A percentile compares a stretch with the other conserved stretches of the same genome.
These are phyloP conservation scores for Cryptosporidium meleagridis DNA, from an alignment of 169 alveolate genomes.

Conservation along the genomic window DNA sequence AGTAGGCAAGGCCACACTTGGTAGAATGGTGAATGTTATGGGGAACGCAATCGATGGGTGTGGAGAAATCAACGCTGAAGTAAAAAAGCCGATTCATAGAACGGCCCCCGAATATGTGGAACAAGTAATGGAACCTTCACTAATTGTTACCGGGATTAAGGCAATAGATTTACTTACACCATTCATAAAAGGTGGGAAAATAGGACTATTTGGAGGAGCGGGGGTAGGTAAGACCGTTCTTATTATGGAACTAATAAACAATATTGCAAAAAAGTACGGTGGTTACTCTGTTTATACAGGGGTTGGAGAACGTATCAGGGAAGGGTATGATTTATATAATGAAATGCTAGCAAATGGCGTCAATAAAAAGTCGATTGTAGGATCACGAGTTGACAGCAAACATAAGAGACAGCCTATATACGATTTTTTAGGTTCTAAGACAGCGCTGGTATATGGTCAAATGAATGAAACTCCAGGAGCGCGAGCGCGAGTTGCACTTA, in stretches of 20 bases:
- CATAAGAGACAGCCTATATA: conserved; percentile 44
- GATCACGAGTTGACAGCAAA: conserved; percentile 2
- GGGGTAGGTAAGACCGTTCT: conserved; percentile 99
- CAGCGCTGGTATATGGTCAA: conserved; percentile 98
- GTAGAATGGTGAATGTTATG: conserved; percentile 97
- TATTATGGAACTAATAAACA: conserved; percentile 96
- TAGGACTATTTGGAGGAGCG: conserved; percentile 99
- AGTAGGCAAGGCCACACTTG: conserved; percentile 88
- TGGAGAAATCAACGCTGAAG: conserved; percentile 92
- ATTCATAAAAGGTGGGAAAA: conserved; percentile 98
- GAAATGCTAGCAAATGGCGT: conserved; percentile 95
- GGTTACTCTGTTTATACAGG: conserved; percentile 99
- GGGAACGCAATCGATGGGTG: conserved; percentile 98
- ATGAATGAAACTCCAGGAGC: conserved; percentile 99
- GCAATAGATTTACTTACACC: conserved; percentile 97
- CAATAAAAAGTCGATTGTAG: conserved; percentile 75
- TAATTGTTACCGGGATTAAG: conserved; percentile 93
- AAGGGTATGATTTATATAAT: conserved; percentile 97
- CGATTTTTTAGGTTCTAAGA: conserved; percentile 93
- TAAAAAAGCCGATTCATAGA: conserved; percentile 92
- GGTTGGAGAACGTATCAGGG: conserved; percentile 99
- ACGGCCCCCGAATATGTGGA: conserved; percentile 95
- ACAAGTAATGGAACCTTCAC: conserved; percentile 92
- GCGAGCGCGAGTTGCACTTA: conserved; percentile 97
- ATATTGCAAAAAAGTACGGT: conserved; percentile 97